phyloP scores from a whole-genome alignment of 306 rosid genomes.

The Cicer pinnatifidum region DNA sequence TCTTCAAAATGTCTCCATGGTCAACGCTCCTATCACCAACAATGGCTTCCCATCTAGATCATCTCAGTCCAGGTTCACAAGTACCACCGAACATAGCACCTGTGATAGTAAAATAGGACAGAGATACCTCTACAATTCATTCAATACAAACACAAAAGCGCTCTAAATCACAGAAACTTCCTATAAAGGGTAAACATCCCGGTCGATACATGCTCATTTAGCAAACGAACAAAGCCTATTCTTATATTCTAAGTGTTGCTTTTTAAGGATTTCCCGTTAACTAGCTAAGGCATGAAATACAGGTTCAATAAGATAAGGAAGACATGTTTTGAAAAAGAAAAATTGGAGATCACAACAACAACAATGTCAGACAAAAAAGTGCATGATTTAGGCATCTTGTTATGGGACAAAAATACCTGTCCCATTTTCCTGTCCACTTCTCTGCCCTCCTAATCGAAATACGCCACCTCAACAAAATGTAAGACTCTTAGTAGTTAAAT shows the following conservation, averaged over 20 bases:
- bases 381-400: conserved; percentile 9
- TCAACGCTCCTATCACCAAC: conserved; percentile 19
- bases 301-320: background rate
- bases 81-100: conserved; percentile 25
- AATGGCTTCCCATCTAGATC: background rate
- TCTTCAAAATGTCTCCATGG: conserved; percentile 26
- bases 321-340: background rate
- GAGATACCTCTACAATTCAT: background rate
- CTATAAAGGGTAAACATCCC: background rate
- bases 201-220: background rate
- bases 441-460: too few relatives aligned
- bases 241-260: background rate
- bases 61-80: conserved; percentile 3
- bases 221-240: background rate
- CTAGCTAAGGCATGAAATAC: conserved; percentile 10
- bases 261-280: background rate
- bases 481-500: background rate
- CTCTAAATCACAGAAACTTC: conserved; percentile 1
- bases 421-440: too few relatives aligned
- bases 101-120: conserved; percentile 18
- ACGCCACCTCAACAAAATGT: too few relatives aligned
- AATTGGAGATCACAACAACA: conserved; percentile 24
- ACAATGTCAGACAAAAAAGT: background rate
- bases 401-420: background rate
- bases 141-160: background rate